Evolutionary conservation across 495 filamentous ascomycete genomes (phyloP), one percentile per base, ranked within the genome.

Genomic region (Polyplosphaeria fusca): DNA sequence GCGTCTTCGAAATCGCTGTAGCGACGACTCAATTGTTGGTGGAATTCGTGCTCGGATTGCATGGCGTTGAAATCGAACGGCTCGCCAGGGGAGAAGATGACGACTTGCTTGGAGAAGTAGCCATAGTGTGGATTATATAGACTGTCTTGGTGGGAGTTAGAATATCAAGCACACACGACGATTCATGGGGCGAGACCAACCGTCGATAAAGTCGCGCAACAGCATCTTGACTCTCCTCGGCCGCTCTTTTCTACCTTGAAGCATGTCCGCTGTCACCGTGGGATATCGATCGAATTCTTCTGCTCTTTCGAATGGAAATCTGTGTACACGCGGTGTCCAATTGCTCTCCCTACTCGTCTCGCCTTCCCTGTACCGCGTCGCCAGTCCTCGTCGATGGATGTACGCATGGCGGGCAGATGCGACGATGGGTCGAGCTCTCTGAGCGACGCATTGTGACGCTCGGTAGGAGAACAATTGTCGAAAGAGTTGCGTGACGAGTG

Each of bases 111-210:
- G 27, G 91, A 90, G 73, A 99, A 99, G 73, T 97, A 99, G 48
- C 93, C 93, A 64, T 99, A 99, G 68, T 91, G 75, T 0, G 91
- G 92, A 70, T 99, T 99, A 70, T 99, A 99, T 26, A 99, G 75
- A 64, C 88, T 92, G 72, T 99, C 93, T 96, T 58, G 7, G 54
- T 14, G 22, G 20, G 18, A 16, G 50, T 49, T 27, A 58, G 14
- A 27, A 20, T 30, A 30, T 38, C 0, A 23, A 5, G 9, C 32
- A 44, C 40, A 12, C 48, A 14, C 14, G 19, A 63, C 18, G 59
- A 44, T 38, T 30, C 41, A 22, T 27, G 52, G 48, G 13, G 35
- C 30, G 55, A 13, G 5, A 5, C 74, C 57, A 25, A 95, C 91
- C 91, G 71, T 99, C 93, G 64, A 99, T 93, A 68, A 97, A 99